Conservation (phyloP, 2,329 filamentous ascomycete genomes). For the Claviceps fusiformis region DNA sequence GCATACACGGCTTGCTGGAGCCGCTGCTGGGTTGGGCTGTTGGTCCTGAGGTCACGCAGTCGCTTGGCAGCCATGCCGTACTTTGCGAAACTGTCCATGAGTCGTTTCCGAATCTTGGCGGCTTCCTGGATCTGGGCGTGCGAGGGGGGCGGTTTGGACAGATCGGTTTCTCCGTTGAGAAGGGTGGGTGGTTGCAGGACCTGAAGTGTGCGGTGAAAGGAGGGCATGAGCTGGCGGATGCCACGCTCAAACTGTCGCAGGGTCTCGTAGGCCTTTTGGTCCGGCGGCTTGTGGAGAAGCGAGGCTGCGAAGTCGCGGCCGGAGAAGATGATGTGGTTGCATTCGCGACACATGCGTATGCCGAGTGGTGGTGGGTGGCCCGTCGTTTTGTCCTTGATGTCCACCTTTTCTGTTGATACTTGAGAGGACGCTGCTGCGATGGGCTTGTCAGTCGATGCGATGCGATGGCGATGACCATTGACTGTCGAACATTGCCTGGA, state of each 20-base stretch:
- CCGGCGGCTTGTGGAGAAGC: slow-evolving; percentile 51
- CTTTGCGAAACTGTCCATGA: slow-evolving; percentile 80
- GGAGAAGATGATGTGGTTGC: slow-evolving; percentile 47
- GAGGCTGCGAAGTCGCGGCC: slow-evolving; percentile 68
- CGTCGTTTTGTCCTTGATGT: slow-evolving; percentile 11
- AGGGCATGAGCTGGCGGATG: slow-evolving; percentile 67
- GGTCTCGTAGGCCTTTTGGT: slow-evolving; percentile 71
- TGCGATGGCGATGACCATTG: background rate
- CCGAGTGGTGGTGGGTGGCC: slow-evolving; percentile 53
- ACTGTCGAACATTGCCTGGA: too few species aligned
- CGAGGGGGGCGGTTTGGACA: slow-evolving; percentile 31
- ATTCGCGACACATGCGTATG: slow-evolving; percentile 85
- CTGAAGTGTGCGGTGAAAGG: slow-evolving; percentile 65
- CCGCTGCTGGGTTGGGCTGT: slow-evolving; percentile 56
- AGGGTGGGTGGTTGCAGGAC: slow-evolving; percentile 48
- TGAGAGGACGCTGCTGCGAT: slow-evolving; percentile 8
- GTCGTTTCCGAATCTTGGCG: slow-evolving; percentile 73
- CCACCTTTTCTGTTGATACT: slow-evolving; percentile 28
- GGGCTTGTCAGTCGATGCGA: background rate
- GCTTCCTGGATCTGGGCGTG: slow-evolving; percentile 69
- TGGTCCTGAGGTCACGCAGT: slow-evolving; percentile 63
- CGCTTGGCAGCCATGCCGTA: slow-evolving; percentile 73
- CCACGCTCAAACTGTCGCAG: slow-evolving; percentile 78
- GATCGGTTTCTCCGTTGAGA: slow-evolving; percentile 23
- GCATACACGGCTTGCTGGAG: slow-evolving; percentile 74